phyloP scores from a whole-genome alignment of 2,329 filamentous ascomycete genomes.

The Phialophora macrospora region DNA sequence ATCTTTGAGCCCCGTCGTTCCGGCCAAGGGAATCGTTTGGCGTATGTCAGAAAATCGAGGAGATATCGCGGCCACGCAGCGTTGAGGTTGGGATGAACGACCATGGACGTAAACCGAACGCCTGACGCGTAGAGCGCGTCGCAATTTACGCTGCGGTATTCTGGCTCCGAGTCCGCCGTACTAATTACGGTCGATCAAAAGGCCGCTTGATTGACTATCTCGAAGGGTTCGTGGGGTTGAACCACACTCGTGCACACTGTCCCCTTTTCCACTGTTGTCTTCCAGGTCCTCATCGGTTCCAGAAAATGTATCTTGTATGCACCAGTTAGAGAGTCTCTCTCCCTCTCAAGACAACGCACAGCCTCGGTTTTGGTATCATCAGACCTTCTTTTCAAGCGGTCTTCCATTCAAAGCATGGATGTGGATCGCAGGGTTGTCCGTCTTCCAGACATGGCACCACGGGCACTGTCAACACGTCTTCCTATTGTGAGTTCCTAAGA shows the following conservation, averaged over 20 bases:
- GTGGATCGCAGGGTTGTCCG: neutral
- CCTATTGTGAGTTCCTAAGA: neutral
- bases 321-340: neutral
- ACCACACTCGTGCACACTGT: neutral
- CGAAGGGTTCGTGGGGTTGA: neutral
- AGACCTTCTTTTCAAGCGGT: neutral
- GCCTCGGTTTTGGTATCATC: neutral
- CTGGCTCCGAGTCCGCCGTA: neutral
- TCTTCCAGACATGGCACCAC: neutral
- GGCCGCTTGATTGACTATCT: neutral
- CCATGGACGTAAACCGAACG: neutral
- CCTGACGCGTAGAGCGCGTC: neutral
- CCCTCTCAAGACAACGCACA: neutral
- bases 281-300: neutral
- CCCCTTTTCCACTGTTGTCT: neutral
- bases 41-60: neutral
- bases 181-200: neutral
- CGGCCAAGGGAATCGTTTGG: neutral
- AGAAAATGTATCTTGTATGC: neutral
- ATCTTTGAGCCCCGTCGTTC: conserved; percentile 7
- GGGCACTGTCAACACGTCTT: neutral
- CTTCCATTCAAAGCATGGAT: neutral
- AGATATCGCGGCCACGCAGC: neutral
- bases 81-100: neutral
- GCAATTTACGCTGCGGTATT: neutral